Percentiles rank a stretch among this genome's conserved stretches.
phyloP scores from a whole-genome alignment of 495 filamentous ascomycete genomes.

The Cercophora samala region DNA sequence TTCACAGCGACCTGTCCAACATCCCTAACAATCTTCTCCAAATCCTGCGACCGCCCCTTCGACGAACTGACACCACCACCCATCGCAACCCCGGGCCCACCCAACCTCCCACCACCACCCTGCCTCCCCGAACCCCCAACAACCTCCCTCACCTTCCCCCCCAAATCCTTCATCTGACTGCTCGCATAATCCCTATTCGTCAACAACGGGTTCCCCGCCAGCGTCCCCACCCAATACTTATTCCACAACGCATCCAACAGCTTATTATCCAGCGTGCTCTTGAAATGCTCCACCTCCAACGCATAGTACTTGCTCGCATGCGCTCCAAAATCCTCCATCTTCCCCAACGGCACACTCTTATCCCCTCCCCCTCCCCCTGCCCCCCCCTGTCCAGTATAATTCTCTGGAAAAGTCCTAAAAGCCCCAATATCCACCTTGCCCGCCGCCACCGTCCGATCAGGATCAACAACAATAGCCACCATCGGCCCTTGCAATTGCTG shows the following conservation, averaged over 20 bases:
- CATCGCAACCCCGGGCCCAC: not conserved
- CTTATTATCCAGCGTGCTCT: slow-evolving; percentile 80
- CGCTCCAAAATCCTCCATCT: slow-evolving; percentile 95
- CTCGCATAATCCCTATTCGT: slow-evolving; percentile 90
- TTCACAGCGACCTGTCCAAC: slow-evolving; percentile 80
- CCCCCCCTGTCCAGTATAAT: slow-evolving; percentile 49
- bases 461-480: slow-evolving; percentile 94
- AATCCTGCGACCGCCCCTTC: not conserved
- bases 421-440: slow-evolving; percentile 97
- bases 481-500: slow-evolving; percentile 85
- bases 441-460: slow-evolving; percentile 90
- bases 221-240: slow-evolving; percentile 98
- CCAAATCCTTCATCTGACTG: slow-evolving; percentile 88
- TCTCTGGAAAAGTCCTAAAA: slow-evolving; percentile 84
- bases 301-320: slow-evolving; percentile 86
- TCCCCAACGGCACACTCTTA: slow-evolving; percentile 80
- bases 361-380: slow-evolving; percentile 39
- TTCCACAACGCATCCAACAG: slow-evolving; percentile 92
- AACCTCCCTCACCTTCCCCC: slow-evolving; percentile 69
- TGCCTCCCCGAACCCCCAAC: slow-evolving; percentile 10
- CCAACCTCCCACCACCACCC: slow-evolving; percentile 52
- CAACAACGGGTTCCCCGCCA: slow-evolving; percentile 91
- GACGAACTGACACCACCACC: not conserved
- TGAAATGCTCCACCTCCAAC: slow-evolving; percentile 89
- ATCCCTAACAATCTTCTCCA: slow-evolving; percentile 78